Conservation (phyloP, 2,329 filamentous ascomycete genomes). For the Daldinia sp. region DNA sequence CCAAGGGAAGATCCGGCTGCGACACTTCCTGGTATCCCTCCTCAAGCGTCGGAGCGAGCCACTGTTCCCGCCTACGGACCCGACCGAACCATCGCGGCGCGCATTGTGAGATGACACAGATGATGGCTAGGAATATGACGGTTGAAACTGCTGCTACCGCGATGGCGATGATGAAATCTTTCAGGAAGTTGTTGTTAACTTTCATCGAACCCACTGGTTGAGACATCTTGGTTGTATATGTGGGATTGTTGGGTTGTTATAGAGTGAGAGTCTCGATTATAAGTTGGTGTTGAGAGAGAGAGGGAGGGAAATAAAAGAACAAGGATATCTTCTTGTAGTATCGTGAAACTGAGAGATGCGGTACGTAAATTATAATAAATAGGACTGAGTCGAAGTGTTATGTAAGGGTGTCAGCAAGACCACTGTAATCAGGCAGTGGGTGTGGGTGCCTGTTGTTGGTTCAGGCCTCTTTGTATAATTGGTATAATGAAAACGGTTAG, state of each 20-base stretch:
- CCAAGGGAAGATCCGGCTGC: conserved; percentile 17
- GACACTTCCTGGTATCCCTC: conserved; percentile 25
- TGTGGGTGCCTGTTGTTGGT: neutral
- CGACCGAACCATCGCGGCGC: conserved; percentile 43
- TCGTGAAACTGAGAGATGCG: too few species aligned
- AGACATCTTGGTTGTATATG: neutral
- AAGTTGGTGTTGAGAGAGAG: neutral
- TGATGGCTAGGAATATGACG: conserved; percentile 36
- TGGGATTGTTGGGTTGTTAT: neutral
- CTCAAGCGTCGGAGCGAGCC: conserved; percentile 39
- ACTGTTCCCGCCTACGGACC: conserved; percentile 38
- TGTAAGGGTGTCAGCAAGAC: neutral
- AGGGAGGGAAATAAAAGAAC: too few species aligned
- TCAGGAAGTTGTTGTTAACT: conserved; percentile 35
- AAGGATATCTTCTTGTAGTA: too few species aligned
- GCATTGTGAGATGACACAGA: conserved; percentile 46
- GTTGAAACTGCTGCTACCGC: conserved; percentile 39
- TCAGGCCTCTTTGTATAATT: conserved; percentile 1
- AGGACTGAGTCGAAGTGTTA: neutral
- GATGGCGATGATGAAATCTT: conserved; percentile 41
- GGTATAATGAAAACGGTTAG: conserved; percentile 3
- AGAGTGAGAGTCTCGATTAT: neutral
- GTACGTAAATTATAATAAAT: neutral
- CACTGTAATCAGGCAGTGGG: neutral
- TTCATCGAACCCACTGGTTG: conserved; percentile 33